Evolutionary conservation across 108 stramenopile genomes (phyloP).

Genomic region (Heterococcus sp.): DNA sequence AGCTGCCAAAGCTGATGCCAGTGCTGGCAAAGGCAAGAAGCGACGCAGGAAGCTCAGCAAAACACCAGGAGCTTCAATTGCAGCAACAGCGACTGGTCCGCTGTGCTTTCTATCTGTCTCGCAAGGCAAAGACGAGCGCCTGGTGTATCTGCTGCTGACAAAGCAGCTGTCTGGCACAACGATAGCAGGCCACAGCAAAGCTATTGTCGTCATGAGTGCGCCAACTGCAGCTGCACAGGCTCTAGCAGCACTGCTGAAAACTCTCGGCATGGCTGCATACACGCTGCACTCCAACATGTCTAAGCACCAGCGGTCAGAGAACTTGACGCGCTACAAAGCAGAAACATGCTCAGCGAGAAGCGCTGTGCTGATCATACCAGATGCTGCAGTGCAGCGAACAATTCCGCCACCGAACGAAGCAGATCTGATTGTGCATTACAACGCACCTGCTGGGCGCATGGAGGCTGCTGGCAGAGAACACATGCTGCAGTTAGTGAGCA

Average conservation of each 20-base stretch:
- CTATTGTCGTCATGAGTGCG: neutral
- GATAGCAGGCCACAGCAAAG: neutral
- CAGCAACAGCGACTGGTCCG: no score
- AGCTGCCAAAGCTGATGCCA: no score
- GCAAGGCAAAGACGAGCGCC: neutral
- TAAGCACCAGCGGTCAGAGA: conserved; percentile 12
- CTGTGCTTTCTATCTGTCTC: neutral
- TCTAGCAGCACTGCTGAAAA: conserved; percentile 5
- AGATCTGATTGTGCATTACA: conserved; percentile 19
- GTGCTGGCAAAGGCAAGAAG: no score
- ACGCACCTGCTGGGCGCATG: no score
- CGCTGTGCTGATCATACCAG: conserved; percentile 9
- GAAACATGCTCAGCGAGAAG: conserved; percentile 2
- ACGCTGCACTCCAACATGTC: conserved; percentile 19
- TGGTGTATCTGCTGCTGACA: neutral
- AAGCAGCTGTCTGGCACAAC: neutral
- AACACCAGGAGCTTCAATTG: no score
- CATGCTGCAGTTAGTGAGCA: no score
- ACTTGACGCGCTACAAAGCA: conserved; percentile 14
- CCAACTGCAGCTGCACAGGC: conserved; percentile 12
- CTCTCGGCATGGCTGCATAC: conserved; percentile 12
- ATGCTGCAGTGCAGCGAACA: conserved; percentile 6
- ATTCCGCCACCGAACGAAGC: neutral
- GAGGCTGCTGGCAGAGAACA: no score
- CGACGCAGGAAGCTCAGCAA: no score